Base-by-base conservation (phyloP, 768 basidiomycete genomes). In the Calocera cornea region DNA sequence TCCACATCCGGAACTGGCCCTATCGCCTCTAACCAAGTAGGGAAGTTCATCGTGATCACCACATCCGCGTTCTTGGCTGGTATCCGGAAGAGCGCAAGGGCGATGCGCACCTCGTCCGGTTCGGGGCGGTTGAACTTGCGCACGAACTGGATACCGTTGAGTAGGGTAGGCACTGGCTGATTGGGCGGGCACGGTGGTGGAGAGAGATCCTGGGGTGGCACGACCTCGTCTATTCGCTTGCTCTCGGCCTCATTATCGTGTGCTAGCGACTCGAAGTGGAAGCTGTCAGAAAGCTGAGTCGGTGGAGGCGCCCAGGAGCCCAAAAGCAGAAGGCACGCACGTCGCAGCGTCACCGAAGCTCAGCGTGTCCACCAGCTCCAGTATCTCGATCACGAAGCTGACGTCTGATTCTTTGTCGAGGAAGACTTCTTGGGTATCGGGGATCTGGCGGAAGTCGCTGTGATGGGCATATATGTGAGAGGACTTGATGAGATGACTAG, bases 381-480 rank as follows among this genome's bases (percentile, higher is more conserved):
- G 78, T 27, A 97, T 83, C 74, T 99, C 97, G 31, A 97, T 77
- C 64, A 98, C 83, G 69, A 95, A 82, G 73, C 88, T 92, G 71
- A 86, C 79, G 64, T 81, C 81, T 3, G 86, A 88, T 63, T 84
- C 76, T 5, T 83, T 83, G 66, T 86, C 87, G 67, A 97, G 75
- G 77, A 92, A 89, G 44, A 97, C 95, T 74, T 98, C 97, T 76
- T 99, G 95, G 2, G 86, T 92, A 74, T 98, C 89, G 16, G 97
- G 95, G 14, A 99, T 81, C 77, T 97, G 90, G 66, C 95, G 91
- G 5, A 87, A 68, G 64, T 81, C 78, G 68, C 87, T 88, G 73
- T 34, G 54, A 67, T 1, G 65, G 22, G 2, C 64, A 44, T 14
- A 63, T 34, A 60, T 22, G 64, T 11, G 24, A 24, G 50, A 7